These are phyloP conservation scores for Blastobotrys muscicola DNA, from an alignment of 805 yeast species.

Conservation along the genomic window DNA sequence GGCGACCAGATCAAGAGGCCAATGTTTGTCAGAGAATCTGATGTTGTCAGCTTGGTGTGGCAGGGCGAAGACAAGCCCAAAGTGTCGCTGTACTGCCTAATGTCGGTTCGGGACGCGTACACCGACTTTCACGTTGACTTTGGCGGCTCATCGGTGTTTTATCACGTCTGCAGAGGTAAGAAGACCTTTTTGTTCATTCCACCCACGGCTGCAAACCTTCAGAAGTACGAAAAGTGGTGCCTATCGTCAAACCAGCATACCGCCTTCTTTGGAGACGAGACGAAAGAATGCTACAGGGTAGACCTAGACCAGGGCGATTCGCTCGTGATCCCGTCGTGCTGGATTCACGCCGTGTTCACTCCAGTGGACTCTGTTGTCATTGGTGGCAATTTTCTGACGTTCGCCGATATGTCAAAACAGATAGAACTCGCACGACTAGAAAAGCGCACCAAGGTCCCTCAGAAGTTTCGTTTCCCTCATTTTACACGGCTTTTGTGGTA, in stretches of 20 bases:
- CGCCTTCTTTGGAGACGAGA: constrained; percentile 50
- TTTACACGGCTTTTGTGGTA: constrained; percentile 66
- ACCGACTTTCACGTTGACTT: constrained; percentile 91
- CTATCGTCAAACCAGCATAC: constrained; percentile 49
- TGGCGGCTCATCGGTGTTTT: constrained; percentile 88
- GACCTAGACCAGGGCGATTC: constrained; percentile 56
- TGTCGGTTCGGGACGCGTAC: constrained; percentile 72
- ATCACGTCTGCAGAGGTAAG: constrained; percentile 66
- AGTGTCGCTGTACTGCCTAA: constrained; percentile 63
- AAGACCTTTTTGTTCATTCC: constrained; percentile 73
- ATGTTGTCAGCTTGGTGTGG: constrained; percentile 67
- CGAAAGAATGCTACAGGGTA: constrained; percentile 43
- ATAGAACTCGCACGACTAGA: constrained; percentile 55
- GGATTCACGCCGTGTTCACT: constrained; percentile 87
- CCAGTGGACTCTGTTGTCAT: constrained; percentile 72
- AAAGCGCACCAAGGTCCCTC: constrained; percentile 57
- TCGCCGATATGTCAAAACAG: constrained; percentile 54
- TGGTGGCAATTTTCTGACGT: constrained; percentile 80
- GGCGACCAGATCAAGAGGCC: constrained; percentile 54
- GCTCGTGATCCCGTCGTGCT: constrained; percentile 78
- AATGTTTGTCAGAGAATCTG: constrained; percentile 48
- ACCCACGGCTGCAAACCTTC: constrained; percentile 56
- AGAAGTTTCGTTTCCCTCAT: constrained; percentile 67
- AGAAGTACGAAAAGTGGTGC: constrained; percentile 66
- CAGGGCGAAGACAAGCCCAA: constrained; percentile 26